Evolutionary conservation across 2,329 filamentous ascomycete genomes (phyloP), one percentile per base, ranked within the genome.

Genomic region (Corniculantispora saksenae): DNA sequence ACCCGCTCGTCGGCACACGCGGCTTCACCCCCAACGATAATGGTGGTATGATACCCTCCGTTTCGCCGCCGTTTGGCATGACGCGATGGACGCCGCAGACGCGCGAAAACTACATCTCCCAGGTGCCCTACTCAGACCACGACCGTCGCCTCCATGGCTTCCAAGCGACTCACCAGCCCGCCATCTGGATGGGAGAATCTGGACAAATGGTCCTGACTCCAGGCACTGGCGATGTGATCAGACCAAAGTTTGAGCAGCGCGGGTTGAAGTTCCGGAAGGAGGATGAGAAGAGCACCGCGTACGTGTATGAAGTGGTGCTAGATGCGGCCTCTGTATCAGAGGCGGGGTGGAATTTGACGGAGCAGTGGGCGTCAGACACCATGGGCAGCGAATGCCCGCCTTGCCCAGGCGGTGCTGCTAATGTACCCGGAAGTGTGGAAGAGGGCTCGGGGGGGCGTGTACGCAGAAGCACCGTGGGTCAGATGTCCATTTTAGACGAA

Each of bases 151-250:
- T 83, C 10, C 81, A 83, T 66, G 81, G 81, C 0, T 83, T 83
- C 63, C 81, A 83, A 68, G 81, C 80, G 10, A 83, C 81, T 1
- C 81, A 83, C 63, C 81, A 83, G 67, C 81, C 81, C 0, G 81
- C 81, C 0, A 83, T 83, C n/a, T 83, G 81, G 81, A 83, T 83
- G 80, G 81, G 81, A 3, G 81, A 83, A 68, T 74, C 78, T 13
- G 81, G 81, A 8, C 80, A 82, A 68, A 74, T 81, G 1, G 77
- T 82, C 3, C 54, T 83, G 3, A 74, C 71, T 47, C 77, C 81
- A 0, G 79, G 81, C 0, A 71, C 80, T 50, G 74, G 76, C 12
- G 69, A 73, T 12, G 25, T 23, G 12, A 66, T 73, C 2, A 68
- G 70, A 40, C 69, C 72, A 0, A 67, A 77, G 9, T 83, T 83